Base-by-base conservation (phyloP, 106 monocot genomes). In the Dioscorea alata region DNA sequence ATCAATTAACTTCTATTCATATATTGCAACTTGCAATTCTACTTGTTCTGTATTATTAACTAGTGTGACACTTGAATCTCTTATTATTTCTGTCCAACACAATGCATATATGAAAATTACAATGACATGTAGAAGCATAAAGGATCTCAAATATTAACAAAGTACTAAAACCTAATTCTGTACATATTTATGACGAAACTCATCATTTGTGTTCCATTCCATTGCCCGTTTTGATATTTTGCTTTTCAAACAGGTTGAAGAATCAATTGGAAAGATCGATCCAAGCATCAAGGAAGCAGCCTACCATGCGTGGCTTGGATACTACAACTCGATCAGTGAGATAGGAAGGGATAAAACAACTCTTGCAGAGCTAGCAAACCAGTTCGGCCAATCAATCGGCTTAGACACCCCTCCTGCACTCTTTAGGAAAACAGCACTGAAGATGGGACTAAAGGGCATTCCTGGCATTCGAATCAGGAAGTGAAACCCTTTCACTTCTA, bases 281-380 rank as follows among this genome's bases (percentile, higher is more conserved):
- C 57, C 71, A 23, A 89, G 89, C 63, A 83, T 87, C 16, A 97
- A 92, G 60, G 96, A 97, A 73, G 89, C 96, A 28, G 96, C 89
- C 17, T 97, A 97, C 69, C 96, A 97, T 69, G 88, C 96, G 64
- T 97, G 96, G 96, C 96, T 97, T 72, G 96, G 96, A 4, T 89
- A 92, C 61, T 97, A 97, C 70, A 92, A 97, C 53, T 97, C 92
- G 13, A 86, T 97, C 12, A 57, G 59, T 31, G 82, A 85, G 9
- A 87, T 92, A 69, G 96, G 89, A 49, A 84, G 96, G 61, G 86
- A 97, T 59, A 97, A 97, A 80, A 92, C 96, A 35, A 76, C 34
- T 23, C 79, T 97, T 48, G 89, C 69, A 50, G 92, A 92, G n/a
- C 79, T 92, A n/a, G 92, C 96, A 48, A 97, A 82, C 50, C 71